Base-by-base conservation (phyloP, 208 protist genomes). In the Crithidia expoeki region DNA sequence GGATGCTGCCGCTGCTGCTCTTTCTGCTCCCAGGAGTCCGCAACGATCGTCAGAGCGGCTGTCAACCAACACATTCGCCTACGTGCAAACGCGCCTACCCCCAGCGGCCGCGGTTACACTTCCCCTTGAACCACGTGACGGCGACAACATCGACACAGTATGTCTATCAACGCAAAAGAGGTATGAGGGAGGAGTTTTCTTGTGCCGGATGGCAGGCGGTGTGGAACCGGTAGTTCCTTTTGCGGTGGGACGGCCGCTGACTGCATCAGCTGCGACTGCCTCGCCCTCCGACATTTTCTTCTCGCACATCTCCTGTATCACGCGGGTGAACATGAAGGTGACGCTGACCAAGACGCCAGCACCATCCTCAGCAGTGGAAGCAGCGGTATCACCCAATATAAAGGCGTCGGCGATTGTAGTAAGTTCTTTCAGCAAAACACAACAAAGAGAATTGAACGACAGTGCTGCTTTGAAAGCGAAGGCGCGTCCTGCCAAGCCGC, bases 201-300 rank as follows among this genome's bases (percentile, higher is more conserved):
- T 79, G 21, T 81, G 74, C 47, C 69, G 83, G 14, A 56, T 94
- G 12, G 83, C 85, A 17, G 88, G 88, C 30, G 88, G 81, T 3
- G 59, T 91, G 14, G 83, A 89, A 69, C 88, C 88, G 33, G 47
- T 72, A 12, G 88, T 90, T 0, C 55, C 53, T 34, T 94, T 94
- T 64, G 88, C 88, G 33, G 88, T 94, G 10, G 88, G 88, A 5
- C 71, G 57, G 6, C 81, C 81, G 16, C 44, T 86, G 27, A 11
- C 14, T 7, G 23, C 47, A 50, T 33, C 58, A 0, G 49, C 51
- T 17, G 0, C 30, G 7, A 1, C 53, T 50, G 3, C 56, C 11
- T 58, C 63, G 14, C 61, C 47, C 2, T 55, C 62, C 21, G 70
- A 76, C 7, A 16, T 14, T 16, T 34, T 53, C 49, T 82, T 82